A percentile compares a stretch with the other conserved stretches of the same genome.
Conservation (phyloP, 1,284 basidiomycete species). For the Trametes hirsuta region DNA sequence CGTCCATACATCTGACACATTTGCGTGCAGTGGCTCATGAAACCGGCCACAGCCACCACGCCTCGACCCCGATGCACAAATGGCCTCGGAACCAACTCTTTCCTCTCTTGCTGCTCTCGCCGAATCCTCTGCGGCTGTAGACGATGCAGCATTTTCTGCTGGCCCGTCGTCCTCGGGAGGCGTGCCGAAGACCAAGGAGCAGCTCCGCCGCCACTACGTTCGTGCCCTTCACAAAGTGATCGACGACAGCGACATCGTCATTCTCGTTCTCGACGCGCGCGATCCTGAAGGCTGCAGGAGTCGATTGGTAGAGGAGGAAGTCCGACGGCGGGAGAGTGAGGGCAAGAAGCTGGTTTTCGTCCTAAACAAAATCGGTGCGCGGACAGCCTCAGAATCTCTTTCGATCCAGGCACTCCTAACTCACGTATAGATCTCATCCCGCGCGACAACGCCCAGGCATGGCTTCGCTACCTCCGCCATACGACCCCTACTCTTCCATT, state of each 20-base stretch:
- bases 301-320: conserved; percentile 88
- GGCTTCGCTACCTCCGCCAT: conserved; percentile 90
- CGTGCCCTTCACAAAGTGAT: conserved; percentile 89
- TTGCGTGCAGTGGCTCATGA: conserved; percentile 1
- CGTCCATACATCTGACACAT: conserved; percentile 13
- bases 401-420: background rate
- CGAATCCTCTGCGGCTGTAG: conserved; percentile 33
- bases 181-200: conserved; percentile 60
- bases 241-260: conserved; percentile 89
- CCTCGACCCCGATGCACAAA: conserved; percentile 58
- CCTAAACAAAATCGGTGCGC: conserved; percentile 90
- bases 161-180: conserved; percentile 33
- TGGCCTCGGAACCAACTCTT: conserved; percentile 75
- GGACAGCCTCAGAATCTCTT: background rate
- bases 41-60: conserved; percentile 15
- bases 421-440: conserved; percentile 80
- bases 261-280: conserved; percentile 87
- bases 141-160: conserved; percentile 26
- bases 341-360: conserved; percentile 91
- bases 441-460: conserved; percentile 84
- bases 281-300: conserved; percentile 92
- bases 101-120: conserved; percentile 58
- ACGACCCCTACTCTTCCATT: conserved; percentile 94
- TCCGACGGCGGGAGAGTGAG: conserved; percentile 79
- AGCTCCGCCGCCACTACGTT: conserved; percentile 70